Evolutionary conservation across 345 rosid species (phyloP).

Genomic region (Pistacia atlantica): DNA sequence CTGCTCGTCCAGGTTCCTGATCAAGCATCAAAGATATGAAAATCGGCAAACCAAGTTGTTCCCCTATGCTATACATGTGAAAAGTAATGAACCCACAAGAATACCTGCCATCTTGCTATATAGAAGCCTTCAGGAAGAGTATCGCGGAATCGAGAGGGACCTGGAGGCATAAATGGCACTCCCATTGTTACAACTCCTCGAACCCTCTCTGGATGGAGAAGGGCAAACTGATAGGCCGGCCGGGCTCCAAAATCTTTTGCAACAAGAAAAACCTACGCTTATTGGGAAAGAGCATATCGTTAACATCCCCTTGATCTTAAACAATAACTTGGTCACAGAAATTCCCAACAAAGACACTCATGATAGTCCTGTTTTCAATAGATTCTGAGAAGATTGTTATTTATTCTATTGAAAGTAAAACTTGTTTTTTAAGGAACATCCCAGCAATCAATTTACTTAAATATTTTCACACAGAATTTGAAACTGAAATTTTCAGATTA

Average conservation of each 20-base stretch:
- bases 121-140: conserved; percentile 65
- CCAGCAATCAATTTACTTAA: neutral
- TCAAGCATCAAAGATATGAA: neutral
- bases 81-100: neutral
- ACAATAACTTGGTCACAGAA: neutral
- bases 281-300: neutral
- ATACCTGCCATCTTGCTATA: conserved; percentile 50
- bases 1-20: conserved; percentile 61
- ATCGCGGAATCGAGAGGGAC: conserved; percentile 15
- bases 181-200: conserved; percentile 51
- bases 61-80: neutral
- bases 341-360: neutral
- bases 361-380: neutral
- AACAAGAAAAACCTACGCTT: conserved; percentile 48
- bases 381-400: neutral
- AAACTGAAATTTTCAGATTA: neutral
- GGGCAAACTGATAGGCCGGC: conserved; percentile 42
- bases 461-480: neutral
- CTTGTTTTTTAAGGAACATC: neutral
- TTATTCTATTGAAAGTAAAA: neutral
- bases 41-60: neutral
- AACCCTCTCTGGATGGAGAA: conserved; percentile 49
- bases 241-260: conserved; percentile 55
- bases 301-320: neutral
- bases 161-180: conserved; percentile 42